Evolutionary conservation across 768 basidiomycete genomes (phyloP).

Genomic region (Mycena sanguinolenta): DNA sequence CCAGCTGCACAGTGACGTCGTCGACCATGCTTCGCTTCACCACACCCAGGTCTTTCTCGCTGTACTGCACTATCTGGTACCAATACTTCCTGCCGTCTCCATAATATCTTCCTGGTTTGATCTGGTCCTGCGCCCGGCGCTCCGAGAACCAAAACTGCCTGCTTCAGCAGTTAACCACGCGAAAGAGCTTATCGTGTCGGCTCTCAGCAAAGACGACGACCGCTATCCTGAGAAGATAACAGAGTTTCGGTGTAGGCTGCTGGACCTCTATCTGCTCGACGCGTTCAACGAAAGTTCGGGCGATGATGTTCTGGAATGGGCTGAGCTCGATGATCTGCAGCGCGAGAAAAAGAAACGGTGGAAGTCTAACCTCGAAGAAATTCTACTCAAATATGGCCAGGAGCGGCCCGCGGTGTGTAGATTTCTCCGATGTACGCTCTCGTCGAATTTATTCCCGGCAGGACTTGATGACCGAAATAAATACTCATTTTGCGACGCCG

Average conservation of each 20-base stretch:
- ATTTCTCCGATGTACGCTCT: constrained; percentile 7
- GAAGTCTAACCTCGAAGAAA: constrained; percentile 85
- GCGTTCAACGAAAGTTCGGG: constrained; percentile 82
- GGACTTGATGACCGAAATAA: constrained; percentile 80
- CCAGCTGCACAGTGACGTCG: constrained; percentile 68
- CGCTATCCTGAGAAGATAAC: constrained; percentile 60
- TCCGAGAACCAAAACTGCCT: constrained; percentile 80
- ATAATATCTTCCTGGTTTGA: constrained; percentile 88
- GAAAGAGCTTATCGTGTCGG: constrained; percentile 77
- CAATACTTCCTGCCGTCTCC: constrained; percentile 72
- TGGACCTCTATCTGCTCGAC: constrained; percentile 85
- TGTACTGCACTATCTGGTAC: constrained; percentile 72
- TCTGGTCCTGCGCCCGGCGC: constrained; percentile 79
- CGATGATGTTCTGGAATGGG: constrained; percentile 82
- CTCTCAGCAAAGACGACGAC: constrained; percentile 67
- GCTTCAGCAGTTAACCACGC: constrained; percentile 71
- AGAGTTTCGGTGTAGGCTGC: constrained; percentile 75
- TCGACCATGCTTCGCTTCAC: constrained; percentile 72
- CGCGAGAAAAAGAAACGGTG: constrained; percentile 72
- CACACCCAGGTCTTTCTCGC: constrained; percentile 79
- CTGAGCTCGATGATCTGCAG: constrained; percentile 72
- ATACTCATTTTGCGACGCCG: constrained; percentile 71
- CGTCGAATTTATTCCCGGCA: constrained; percentile 45
- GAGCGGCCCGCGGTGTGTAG: constrained; percentile 73
- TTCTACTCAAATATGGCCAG: constrained; percentile 75